Percentiles rank a stretch among this genome's conserved stretches.
These are phyloP conservation scores for Metschnikowia corniflorae DNA, from an alignment of 805 yeast genomes.

Conservation along the genomic window DNA sequence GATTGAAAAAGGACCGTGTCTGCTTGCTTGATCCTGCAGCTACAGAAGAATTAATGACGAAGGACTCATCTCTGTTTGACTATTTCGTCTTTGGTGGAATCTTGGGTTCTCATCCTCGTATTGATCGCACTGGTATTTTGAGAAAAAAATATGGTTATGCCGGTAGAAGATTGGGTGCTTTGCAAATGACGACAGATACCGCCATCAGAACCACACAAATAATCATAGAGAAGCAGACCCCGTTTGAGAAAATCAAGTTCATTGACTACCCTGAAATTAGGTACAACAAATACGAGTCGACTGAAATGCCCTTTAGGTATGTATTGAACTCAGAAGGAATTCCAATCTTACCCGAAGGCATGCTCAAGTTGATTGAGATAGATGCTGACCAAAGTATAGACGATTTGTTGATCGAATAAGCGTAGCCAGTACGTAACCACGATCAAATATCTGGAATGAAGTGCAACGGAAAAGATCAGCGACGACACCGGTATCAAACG, in stretches of 20 bases:
- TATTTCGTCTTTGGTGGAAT: constrained; percentile 96
- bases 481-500: no score
- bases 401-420: constrained; percentile 49
- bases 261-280: constrained; percentile 93
- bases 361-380: constrained; percentile 78
- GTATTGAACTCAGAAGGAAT: constrained; percentile 57
- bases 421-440: no score
- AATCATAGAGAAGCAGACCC: constrained; percentile 56
- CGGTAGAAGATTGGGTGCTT: constrained; percentile 81
- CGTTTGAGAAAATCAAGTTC: constrained; percentile 72
- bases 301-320: constrained; percentile 97
- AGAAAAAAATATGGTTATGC: constrained; percentile 75
- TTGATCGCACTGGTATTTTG: constrained; percentile 91
- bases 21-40: constrained; percentile 93
- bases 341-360: constrained; percentile 90
- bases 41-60: constrained; percentile 63
- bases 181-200: constrained; percentile 97
- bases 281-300: constrained; percentile 82
- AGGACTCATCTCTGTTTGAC: constrained; percentile 63
- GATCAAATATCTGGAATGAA: no score
- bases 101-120: constrained; percentile 87
- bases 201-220: constrained; percentile 89
- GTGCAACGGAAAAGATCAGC: no score
- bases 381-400: constrained; percentile 84
- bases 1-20: constrained; percentile 46